Evolutionary conservation across 352 stramenopile species (phyloP).

Genomic region (Bremia lactucae): DNA sequence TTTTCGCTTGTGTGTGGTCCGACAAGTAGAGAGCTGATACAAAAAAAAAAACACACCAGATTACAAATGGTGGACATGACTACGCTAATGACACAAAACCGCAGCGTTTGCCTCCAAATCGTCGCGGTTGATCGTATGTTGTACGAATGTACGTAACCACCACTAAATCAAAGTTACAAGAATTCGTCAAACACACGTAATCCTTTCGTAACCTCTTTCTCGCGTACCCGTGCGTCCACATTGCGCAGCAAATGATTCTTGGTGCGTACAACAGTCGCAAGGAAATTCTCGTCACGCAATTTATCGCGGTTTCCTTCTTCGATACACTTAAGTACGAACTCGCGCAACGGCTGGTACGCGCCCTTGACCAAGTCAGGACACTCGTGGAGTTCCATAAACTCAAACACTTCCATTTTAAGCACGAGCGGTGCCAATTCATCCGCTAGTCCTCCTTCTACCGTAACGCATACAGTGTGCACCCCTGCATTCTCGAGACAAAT

Average conservation of each 20-base stretch:
- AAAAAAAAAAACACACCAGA: neutral
- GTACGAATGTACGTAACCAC: constrained; percentile 61
- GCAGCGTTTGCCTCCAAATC: constrained; percentile 30
- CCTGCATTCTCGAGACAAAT: constrained; percentile 47
- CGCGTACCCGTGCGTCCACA: constrained; percentile 52
- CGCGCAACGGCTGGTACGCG: constrained; percentile 49
- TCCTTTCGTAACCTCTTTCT: too few species aligned
- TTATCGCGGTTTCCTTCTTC: constrained; percentile 30
- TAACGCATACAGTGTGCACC: constrained; percentile 52
- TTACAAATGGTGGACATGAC: too few species aligned
- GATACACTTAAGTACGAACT: constrained; percentile 40
- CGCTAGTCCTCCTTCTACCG: constrained; percentile 41
- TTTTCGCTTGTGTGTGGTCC: constrained; percentile 59
- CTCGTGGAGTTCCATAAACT: constrained; percentile 75
- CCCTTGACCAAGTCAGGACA: constrained; percentile 36
- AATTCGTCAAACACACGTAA: too few species aligned
- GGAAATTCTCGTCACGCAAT: constrained; percentile 48
- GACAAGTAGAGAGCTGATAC: constrained; percentile 30
- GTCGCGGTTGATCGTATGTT: constrained; percentile 62
- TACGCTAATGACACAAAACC: too few species aligned
- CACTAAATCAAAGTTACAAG: constrained; percentile 48
- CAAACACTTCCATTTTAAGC: constrained; percentile 55
- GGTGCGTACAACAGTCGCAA: constrained; percentile 36
- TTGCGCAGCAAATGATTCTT: constrained; percentile 56
- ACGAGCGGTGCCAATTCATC: constrained; percentile 40